Evolutionary conservation across 164 flowering plant genomes (phyloP), one percentile per base, ranked within the genome.

Genomic region (Taxillus chinensis): DNA sequence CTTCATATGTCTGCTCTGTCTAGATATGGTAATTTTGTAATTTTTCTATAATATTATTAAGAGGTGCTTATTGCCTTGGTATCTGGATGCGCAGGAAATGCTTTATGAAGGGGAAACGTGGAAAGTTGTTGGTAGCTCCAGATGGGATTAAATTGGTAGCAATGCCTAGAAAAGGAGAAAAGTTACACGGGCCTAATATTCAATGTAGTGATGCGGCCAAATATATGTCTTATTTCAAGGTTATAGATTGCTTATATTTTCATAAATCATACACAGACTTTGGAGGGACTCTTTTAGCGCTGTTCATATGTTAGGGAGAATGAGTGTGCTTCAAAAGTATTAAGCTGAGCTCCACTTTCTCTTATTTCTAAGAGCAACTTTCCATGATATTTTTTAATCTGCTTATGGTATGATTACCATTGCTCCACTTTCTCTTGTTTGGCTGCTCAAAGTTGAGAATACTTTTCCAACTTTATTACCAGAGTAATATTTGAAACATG

Each of bases 191-290:
- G 70, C 72, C 57, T 55, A 75, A 66, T 64, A 64, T 72, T 56
- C 70, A 69, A 55, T 74, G 64, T 59, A 68, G 63, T 67, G 90
- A 84, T 69, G 85, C 82, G 64, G 71, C 85, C 53, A 82, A 79
- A 68, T 90, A 84, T 60, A 90, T 87, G 97, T 84, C 97, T 27
- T 87, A 81, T 72, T 11, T 89, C 64, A 89, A 85, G 92, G 96
- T 89, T 51, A 51, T 14, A 51, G 27, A 4, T 14, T 51, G 3
- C 8, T 15, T 14, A 14, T 4, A 15, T 3, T 51, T 51, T 14
- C 15, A 51, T 51, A 4, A 8, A 7, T 7, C 9, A 48, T 4
- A 11, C 4, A 51, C 27, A 51, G 4, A 4, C 27, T 51, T 14
- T 51, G 27, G 54, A 14, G 54, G 54, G 46, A 43, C 46, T 43